phyloP scores from a whole-genome alignment of 1,284 basidiomycete species.

The Puccinia triticina region DNA sequence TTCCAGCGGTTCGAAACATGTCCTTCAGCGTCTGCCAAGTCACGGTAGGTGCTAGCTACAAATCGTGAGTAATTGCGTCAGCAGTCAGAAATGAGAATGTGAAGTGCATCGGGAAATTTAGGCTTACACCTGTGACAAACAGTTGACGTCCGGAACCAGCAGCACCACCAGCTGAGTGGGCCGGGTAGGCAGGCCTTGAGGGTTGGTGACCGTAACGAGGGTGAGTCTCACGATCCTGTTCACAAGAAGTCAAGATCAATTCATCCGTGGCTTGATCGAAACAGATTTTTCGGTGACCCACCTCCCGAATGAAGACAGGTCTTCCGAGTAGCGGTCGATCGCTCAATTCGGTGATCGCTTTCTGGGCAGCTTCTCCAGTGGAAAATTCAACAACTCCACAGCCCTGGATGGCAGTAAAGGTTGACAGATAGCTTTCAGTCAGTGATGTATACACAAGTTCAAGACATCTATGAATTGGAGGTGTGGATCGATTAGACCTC shows the following conservation, averaged over 20 bases:
- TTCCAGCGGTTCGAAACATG: slow-evolving; percentile 88
- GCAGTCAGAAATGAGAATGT: neutral
- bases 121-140: slow-evolving; percentile 50
- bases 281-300: slow-evolving; percentile 60
- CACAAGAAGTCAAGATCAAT: neutral
- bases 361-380: slow-evolving; percentile 78
- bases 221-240: slow-evolving; percentile 89
- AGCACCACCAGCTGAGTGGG: neutral
- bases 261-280: neutral
- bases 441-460: neutral
- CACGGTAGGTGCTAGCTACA: slow-evolving; percentile 84
- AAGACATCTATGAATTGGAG: too few species aligned
- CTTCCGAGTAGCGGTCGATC: slow-evolving; percentile 85
- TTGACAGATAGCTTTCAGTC: neutral
- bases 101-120: neutral
- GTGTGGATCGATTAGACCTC: neutral
- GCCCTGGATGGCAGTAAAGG: slow-evolving; percentile 4
- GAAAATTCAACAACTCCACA: slow-evolving; percentile 73
- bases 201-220: slow-evolving; percentile 91
- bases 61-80: neutral
- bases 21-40: slow-evolving; percentile 99
- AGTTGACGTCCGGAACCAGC: slow-evolving; percentile 36
- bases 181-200: neutral
- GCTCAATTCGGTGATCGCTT: slow-evolving; percentile 80
- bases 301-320: slow-evolving; percentile 94